Base-by-base conservation (phyloP, 352 stramenopile species). In the Hyaloperonospora brassicae region DNA sequence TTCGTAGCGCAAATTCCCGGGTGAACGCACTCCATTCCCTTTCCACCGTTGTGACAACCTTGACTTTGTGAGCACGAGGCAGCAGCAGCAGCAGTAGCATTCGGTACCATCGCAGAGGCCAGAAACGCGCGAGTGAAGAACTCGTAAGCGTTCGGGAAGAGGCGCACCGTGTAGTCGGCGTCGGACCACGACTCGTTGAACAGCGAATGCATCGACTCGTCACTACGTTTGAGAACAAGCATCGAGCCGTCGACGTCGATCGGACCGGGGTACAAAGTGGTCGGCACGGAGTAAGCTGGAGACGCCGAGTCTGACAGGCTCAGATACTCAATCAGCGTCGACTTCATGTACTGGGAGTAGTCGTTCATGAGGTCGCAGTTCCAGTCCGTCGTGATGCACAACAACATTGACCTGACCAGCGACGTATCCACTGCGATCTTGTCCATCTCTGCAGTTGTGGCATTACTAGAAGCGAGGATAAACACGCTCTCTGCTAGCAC, bases 71-170 rank as follows among this genome's bases (percentile, higher is more conserved):
- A 68, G 52, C 83, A 93, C 25, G 70, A 52, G 3, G 68, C 42
- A 27, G 68, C 68, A 14, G 30, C 46, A 13, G 67, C 57, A 3
- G 57, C 59, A 5, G 66, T 68, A 39, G 50, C 60, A 34, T 76
- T 72, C 8, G 74, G 70, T 24, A 76, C 61, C 55, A 90, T 74
- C 1, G 70, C 61, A 0, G 80, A 70, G 8, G 80, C 80, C 8
- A 93, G 60, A 54, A 89, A 91, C 0, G 76, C 58, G 21, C 80
- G 76, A 25, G 73, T 85, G 47, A 93, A 93, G 11, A 72, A 68
- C 56, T 93, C 80, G 59, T 90, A 90, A 8, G 79, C 80, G 51
- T 91, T 91, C 23, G 83, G 83, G 64, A 90, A 90, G 14, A 93
- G 53, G 10, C 72, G 69, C 7, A 89, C 52, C 24, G 70, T 62